phyloP scores from a whole-genome alignment of 768 basidiomycete species.

The Serpula lacrymans region DNA sequence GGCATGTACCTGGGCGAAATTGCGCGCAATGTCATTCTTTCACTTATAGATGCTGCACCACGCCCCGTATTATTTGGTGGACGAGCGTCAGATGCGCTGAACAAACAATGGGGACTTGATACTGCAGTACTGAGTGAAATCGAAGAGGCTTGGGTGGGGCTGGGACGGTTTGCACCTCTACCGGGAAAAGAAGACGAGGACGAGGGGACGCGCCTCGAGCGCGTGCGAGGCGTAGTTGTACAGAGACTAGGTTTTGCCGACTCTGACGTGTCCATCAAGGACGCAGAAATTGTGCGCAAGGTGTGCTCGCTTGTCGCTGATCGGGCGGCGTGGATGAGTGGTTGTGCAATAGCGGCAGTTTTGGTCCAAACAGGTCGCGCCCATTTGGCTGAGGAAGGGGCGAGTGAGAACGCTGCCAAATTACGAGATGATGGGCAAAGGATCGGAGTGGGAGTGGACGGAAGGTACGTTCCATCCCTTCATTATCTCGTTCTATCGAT shows the following conservation, averaged over 20 bases:
- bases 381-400: slow-evolving; percentile 41
- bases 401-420: slow-evolving; percentile 8
- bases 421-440: slow-evolving; percentile 38
- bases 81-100: slow-evolving; percentile 64
- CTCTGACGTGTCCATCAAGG: slow-evolving; percentile 48
- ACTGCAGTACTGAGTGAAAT: slow-evolving; percentile 87
- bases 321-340: slow-evolving; percentile 81
- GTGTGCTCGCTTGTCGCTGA: slow-evolving; percentile 72
- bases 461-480: slow-evolving; percentile 53
- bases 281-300: slow-evolving; percentile 81
- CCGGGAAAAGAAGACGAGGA: slow-evolving; percentile 4
- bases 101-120: slow-evolving; percentile 93
- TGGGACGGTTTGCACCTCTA: slow-evolving; percentile 25
- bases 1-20: slow-evolving; percentile 99
- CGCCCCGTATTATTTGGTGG: slow-evolving; percentile 77
- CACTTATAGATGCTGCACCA: slow-evolving; percentile 76
- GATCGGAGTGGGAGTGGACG: slow-evolving; percentile 88
- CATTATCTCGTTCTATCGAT: neutral
- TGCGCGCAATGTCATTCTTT: slow-evolving; percentile 77
- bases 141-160: slow-evolving; percentile 69
- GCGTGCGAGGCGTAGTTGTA: slow-evolving; percentile 58
- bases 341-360: slow-evolving; percentile 82
- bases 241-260: slow-evolving; percentile 57
- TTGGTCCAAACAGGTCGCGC: slow-evolving; percentile 78
- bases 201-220: slow-evolving; percentile 38